Evolutionary conservation across 2,329 filamentous ascomycete genomes (phyloP), one percentile per base, ranked within the genome.

Genomic region (Leptoxyphium fumago): DNA sequence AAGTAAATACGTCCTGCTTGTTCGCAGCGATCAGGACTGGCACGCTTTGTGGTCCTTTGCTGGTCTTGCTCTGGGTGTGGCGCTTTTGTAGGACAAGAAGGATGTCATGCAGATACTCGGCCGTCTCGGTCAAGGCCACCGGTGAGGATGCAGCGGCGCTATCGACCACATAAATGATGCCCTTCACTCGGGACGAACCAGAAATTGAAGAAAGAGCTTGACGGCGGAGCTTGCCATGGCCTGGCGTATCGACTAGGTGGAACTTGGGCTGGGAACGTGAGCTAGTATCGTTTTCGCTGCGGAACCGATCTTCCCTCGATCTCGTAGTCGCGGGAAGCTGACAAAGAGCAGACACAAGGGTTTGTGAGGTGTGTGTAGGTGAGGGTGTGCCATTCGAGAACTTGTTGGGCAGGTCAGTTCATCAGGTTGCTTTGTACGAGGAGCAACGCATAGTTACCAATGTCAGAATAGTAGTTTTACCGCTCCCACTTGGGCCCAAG

Each of bases 1-100:
- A 86, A 0, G 91, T 95, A 61, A 98, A 98, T 1, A 98, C 72
- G 61, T 98, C 91, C 59, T 87, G 75, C 72, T 98, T 98, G 65
- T 96, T 98, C 43, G 87, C 88, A 1, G 87, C 88, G 29, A 98
- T 70, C 30, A 98, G 72, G 7, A 98, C 73, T 0, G 84, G 79
- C 8, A 91, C 72, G 17, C 75, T 70, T 17, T 69, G 65, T 0
- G 75, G 72, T 0, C 69, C 70, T 53, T 77, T 80, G 39, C 72
- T 69, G 1, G 72, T 71, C 49, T 73, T 78, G 34, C 65, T 62
- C 47, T 64, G 64, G 28, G 75, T 73, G 41, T 78, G 74, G 40
- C 80, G 74, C 63, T 80, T 83, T 67, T 96, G 91, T 46, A 98
- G 70, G 2, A 75, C 61, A 2, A 96, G 71, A n/a, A 98, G 74